Evolutionary conservation across 2,329 filamentous ascomycete species (phyloP), one percentile per base, ranked within the genome.

Genomic region (Alternaria incomplexa): DNA sequence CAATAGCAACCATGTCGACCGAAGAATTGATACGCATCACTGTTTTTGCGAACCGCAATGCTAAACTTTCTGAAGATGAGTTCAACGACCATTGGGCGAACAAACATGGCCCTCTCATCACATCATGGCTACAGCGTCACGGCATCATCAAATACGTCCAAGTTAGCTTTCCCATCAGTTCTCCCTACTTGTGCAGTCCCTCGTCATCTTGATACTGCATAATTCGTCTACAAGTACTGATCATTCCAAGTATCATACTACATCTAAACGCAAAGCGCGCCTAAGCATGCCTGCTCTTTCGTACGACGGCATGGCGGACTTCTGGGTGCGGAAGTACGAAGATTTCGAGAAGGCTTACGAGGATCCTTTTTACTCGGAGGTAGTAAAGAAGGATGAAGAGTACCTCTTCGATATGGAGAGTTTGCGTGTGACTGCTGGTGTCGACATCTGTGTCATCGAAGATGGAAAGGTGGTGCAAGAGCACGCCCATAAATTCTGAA

Each of bases 261-360:
- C 65, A 12, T 71, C 67, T 3, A 44, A 61, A 7, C 58, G 67
- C 30, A 69, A 71, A 50, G 56, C 60, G 5, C 62, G 68, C 30
- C 62, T 67, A 12, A 57, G 55, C 13, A 63, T 72, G 46, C 62
- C 63, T 54, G 63, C 65, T 3, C 53, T 69, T 12, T 57, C 67
- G 0, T 74, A 68, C 46, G 71, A 71, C 44, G 71, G 69, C 23
- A 70, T 69, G 56, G 72, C 66, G 12, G 73, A 74, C 25, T 76
- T 76, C 48, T 74, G 68, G 55, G 66, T 73, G 17, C 66, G 52
- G 43, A 70, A 63, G 2, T 75, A 67, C 13, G 66, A 73, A 26
- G 70, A 74, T 43, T 75, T 71, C 22, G 62, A 74, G 44, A 64
- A 58, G 40, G 72, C 71, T 2, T 75, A 73, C 17, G 50, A 65